Evolutionary conservation across 1,284 basidiomycete genomes (phyloP), one percentile per base, ranked within the genome.

Genomic region (Apiotrichum laibachii): DNA sequence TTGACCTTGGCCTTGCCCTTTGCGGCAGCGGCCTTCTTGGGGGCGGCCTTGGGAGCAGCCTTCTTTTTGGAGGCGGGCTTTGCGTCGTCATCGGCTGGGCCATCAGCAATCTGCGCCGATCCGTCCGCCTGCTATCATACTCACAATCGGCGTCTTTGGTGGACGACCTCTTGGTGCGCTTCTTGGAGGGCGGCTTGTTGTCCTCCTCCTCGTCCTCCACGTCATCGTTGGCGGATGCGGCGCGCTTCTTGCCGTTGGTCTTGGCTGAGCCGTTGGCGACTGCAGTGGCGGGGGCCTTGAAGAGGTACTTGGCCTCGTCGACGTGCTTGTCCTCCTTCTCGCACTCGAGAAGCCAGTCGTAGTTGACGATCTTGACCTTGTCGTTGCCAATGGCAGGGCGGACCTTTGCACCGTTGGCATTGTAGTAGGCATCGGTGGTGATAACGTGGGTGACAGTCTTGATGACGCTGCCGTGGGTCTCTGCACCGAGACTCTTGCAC

Each of bases 381-480:
- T 16, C 11, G 16, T 21, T 15, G 11, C n/a, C 39, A 37, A 48
- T 21, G 16, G 37, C 44, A 18, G 53, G 53, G 22, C 37, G 45
- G 15, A 55, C 37, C 40, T 56, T 60, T 53, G 60, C 56, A 44
- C 55, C 62, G 21, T 63, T 50, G 22, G 54, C 48, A 45, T 60
- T 48, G 52, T 54, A 63, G 59, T 63, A 58, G 46, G 47, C 37
- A 26, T 48, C 10, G 16, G 55, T 46, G 31, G 52, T 54, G 33
- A 63, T 53, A 11, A 63, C 52, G 44, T 63, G 62, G 2, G 62
- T 63, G 15, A 60, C 62, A 2, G 58, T 48, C 53, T 52, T 54
- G 26, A 53, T 63, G 56, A 63, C 55, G 45, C 34, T 53, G 22
- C n/a, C 15, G 16, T 49, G 48, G 4, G 39, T 53, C 15, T 31